Base-by-base conservation (phyloP, 768 basidiomycete species). In the Russula sp. region DNA sequence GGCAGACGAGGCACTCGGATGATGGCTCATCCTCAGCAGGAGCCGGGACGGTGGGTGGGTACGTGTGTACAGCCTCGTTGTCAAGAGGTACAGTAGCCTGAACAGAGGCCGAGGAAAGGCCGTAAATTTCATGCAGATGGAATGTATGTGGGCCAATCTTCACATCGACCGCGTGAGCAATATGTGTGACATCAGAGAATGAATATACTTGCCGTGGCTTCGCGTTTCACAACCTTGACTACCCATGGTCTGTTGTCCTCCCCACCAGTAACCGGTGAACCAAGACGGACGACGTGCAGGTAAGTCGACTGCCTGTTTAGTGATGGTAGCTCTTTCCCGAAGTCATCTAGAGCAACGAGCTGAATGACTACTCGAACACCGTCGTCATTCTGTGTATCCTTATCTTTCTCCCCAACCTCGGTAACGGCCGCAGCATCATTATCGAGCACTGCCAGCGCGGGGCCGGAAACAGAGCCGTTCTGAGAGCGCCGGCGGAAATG, bases 91-190 rank as follows among this genome's bases (percentile, higher is more conserved):
- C 70, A 48, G 64, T 66, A 61, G 49, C 75, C 66, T 61, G 71
- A 27, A 37, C 62, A 27, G 61, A 82, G 75, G 7, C 48, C 11
- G 89, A 84, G 0, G 91, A 86, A 6, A 98, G 82, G 53, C 94
- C 94, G 68, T 89, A 98, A 52, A 98, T 98, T 71, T 98, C 94
- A 71, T 96, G 94, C 35, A 98, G 78, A 58, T 94, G 89, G 85
- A 98, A 98, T 0, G 92, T 93, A 71, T 95, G 93, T 6, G 88
- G 81, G 3, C 94, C 94, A 70, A 98, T 97, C 87, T 89, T 69
- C 20, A 64, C 14, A 34, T 60, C n/a, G 53, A 40, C 55, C 37
- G 7, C 32, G 34, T 61, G 37, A 59, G 22, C n/a, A 8, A 13
- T 47, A 59, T 40, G 64, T 22, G 54, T 40, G 48, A 1, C 52